A percentile compares a stretch with the other conserved stretches of the same genome.
phyloP scores from a whole-genome alignment of 2,329 filamentous ascomycete species.

The Fusarium sp. region DNA sequence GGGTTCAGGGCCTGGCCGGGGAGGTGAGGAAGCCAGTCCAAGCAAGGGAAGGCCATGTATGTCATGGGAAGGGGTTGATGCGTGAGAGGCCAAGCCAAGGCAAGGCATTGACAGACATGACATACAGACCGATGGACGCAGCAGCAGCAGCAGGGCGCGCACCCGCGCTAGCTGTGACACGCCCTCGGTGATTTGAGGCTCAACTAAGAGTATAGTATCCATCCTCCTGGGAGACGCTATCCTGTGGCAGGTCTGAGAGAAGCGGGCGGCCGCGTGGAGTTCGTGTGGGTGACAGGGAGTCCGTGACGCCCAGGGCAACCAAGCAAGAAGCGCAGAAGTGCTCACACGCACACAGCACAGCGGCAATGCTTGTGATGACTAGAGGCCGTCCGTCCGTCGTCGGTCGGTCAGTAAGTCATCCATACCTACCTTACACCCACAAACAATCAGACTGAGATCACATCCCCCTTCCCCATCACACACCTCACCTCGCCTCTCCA shows the following conservation, averaged over 20 bases:
- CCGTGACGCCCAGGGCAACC: background rate
- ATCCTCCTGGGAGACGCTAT: slow-evolving; percentile 15
- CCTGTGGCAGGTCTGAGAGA: background rate
- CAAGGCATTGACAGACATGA: background rate
- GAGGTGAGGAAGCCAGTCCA: background rate
- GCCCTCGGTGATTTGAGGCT: slow-evolving; percentile 36
- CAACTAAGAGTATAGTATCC: slow-evolving; percentile 22
- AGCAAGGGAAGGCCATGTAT: background rate
- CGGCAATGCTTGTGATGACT: background rate
- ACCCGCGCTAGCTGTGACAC: slow-evolving; percentile 14
- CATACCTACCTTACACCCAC: background rate
- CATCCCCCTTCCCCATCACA: background rate
- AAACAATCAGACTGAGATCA: background rate
- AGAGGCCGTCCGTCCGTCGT: background rate
- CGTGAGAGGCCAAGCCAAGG: background rate
- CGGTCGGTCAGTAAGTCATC: background rate
- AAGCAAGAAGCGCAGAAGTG: background rate
- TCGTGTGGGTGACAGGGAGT: background rate
- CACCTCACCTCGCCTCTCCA: background rate
- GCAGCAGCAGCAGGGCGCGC: background rate
- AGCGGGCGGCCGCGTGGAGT: background rate
- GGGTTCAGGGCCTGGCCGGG: slow-evolving; percentile 2
- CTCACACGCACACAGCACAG: background rate
- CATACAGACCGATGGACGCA: background rate
- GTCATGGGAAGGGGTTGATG: background rate